phyloP scores from a whole-genome alignment of 2,329 filamentous ascomycete species.

The Herpotrichia juniperi region DNA sequence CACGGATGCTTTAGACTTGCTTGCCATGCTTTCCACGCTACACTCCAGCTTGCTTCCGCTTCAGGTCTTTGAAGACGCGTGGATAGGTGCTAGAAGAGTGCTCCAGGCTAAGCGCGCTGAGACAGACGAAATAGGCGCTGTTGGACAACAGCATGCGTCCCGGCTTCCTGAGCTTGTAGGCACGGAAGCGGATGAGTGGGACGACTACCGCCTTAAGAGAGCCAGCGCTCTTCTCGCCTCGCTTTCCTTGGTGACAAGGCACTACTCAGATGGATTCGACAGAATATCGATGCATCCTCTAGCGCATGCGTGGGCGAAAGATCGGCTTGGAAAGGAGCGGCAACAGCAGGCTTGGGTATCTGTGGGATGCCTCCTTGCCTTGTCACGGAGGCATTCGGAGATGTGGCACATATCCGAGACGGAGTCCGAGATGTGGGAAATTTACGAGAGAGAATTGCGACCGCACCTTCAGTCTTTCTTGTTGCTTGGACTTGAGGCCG shows the following conservation, averaged over 20 bases:
- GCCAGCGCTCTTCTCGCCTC: slow-evolving; percentile 33
- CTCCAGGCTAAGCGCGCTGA: background rate
- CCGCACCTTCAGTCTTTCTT: slow-evolving; percentile 20
- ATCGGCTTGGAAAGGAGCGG: slow-evolving; percentile 24
- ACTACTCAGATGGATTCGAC: slow-evolving; percentile 3
- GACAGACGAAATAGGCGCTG: slow-evolving; percentile 8
- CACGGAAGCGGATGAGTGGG: slow-evolving; percentile 27
- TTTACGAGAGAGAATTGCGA: slow-evolving; percentile 11
- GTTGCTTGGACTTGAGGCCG: background rate
- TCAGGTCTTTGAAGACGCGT: slow-evolving; percentile 37
- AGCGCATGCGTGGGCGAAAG: slow-evolving; percentile 43
- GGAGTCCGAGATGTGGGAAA: slow-evolving; percentile 5
- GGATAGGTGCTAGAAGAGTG: slow-evolving; percentile 11
- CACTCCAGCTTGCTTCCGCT: slow-evolving; percentile 30
- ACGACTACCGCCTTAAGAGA: slow-evolving; percentile 25
- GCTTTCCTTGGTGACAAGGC: slow-evolving; percentile 31
- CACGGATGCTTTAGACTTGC: slow-evolving; percentile 33
- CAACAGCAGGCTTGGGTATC: slow-evolving; percentile 27
- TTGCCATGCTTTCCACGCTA: slow-evolving; percentile 36
- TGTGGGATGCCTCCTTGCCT: slow-evolving; percentile 19
- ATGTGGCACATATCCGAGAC: slow-evolving; percentile 6
- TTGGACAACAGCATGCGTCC: slow-evolving; percentile 8
- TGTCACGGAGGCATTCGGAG: slow-evolving; percentile 2
- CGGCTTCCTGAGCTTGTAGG: slow-evolving; percentile 19
- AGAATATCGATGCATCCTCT: slow-evolving; percentile 44